Base-by-base conservation (phyloP, 2,329 filamentous ascomycete genomes). In the Periconia digitata region DNA sequence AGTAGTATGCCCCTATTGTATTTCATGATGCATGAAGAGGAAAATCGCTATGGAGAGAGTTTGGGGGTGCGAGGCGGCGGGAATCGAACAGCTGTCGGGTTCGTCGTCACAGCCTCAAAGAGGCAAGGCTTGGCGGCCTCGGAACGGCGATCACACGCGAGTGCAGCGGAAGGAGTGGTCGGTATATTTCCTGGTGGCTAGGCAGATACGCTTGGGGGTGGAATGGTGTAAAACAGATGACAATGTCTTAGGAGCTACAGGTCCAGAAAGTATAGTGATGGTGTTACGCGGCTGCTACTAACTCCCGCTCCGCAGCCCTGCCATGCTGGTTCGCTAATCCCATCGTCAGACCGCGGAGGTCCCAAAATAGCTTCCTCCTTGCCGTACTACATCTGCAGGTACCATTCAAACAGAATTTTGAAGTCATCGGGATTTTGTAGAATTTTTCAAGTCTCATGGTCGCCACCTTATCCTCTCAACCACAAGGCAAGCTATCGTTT, bases 1-100 rank as follows among this genome's bases (percentile, higher is more conserved):
- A 80, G 67, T 63, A 79, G 69, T 52, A 71, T 63, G 67, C 68
- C 64, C 67, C 62, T 64, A 56, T 62, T 56, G 58, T 59, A 60
- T 63, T 65, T 66, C 69, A 72, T 72, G 54, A 64, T 69, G 21
- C 67, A 71, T 71, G 62, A 56, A 64, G 58, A 54, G 56, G 54
- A 47, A 47, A 44, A 21, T 15, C 44, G 53, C 40, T 43, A 50
- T 50, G 45, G 53, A 51, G 55, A 49, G 45, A 32, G 53, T 48
- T 43, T 42, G 57, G 44, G 47, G 24, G 23, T 29, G 44, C 27
- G 49, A n/a, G 40, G 23, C 18, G 21, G 47, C 49, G 43, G 53
- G 58, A 51, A 57, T 56, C n/a, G n/a, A 62, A 70, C 66, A 71
- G 57, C 65, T 71, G 67, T 62, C 66, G 60, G 58, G 49, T 62